Percentiles rank a stretch among this genome's conserved stretches.
These are phyloP conservation scores for Penicillium rolfsii DNA, from an alignment of 2,329 filamentous ascomycete species.

Conservation along the genomic window DNA sequence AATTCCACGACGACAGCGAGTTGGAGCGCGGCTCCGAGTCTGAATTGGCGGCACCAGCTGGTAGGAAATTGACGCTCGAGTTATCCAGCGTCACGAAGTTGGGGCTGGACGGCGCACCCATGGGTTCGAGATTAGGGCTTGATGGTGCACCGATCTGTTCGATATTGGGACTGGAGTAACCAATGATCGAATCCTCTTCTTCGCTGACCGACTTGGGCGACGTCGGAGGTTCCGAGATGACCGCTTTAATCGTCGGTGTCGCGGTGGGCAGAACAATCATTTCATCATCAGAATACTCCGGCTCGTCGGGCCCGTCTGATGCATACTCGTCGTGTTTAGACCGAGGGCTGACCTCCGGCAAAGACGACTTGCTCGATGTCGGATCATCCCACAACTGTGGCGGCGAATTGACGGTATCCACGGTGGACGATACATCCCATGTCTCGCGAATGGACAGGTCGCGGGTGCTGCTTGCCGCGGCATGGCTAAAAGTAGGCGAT, in stretches of 20 bases:
- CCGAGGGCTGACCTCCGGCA: conserved; percentile 29
- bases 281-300: conserved; percentile 40
- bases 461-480: conserved; percentile 31
- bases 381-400: conserved; percentile 46
- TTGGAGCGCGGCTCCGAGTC: conserved; percentile 41
- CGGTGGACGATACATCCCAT: conserved; percentile 44
- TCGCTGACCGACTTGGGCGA: conserved; percentile 27
- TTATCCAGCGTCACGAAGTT: conserved; percentile 44
- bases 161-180: conserved; percentile 49
- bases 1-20: conserved; percentile 46
- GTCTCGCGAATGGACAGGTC: conserved; percentile 34
- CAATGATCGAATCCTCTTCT: conserved; percentile 29
- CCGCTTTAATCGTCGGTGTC: conserved; percentile 44
- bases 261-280: conserved; percentile 36
- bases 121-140: conserved; percentile 23
- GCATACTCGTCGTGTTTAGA: conserved; percentile 28
- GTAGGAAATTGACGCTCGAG: conserved; percentile 45
- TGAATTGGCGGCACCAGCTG: conserved; percentile 36
- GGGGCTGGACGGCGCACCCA: conserved; percentile 38
- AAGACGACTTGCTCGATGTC: conserved; percentile 42
- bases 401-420: conserved; percentile 42
- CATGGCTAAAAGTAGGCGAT: conserved; percentile 33
- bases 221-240: conserved; percentile 38
- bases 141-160: conserved; percentile 20
- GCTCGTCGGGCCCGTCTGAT: conserved; percentile 27